Base-by-base conservation (phyloP, 768 basidiomycete species). In the Mycena vitilis region DNA sequence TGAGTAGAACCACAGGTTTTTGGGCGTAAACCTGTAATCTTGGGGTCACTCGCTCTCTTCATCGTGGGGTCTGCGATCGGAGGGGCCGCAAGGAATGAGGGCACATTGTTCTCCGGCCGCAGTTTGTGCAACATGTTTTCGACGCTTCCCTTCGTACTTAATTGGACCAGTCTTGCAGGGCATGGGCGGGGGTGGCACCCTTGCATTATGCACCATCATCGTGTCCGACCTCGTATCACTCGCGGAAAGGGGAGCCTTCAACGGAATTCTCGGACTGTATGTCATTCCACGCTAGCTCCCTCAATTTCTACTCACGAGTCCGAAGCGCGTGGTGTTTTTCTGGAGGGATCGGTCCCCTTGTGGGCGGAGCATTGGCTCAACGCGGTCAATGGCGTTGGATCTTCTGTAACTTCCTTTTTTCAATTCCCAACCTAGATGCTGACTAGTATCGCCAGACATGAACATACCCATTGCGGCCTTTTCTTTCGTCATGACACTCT, bases 321-420 rank as follows among this genome's bases (percentile, higher is more conserved):
- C 30, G 30, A 30, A 78, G 79, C 10, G 69, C 72, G 3, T 83
- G 79, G 78, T 73, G 75, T 45, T 40, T 83, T 12, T 78, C 79
- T 2, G 51, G 70, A 5, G 74, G 66, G 5, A 63, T 79, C 7
- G 79, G 77, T 8, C 81, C 82, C 18, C 61, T 81, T 1, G 69
- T 83, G 5, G 80, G 78, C 13, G 81, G 81, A 0, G 75, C 75
- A 30, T 69, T 82, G 12, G 75, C 79, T 10, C 60, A 72, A 5
- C 56, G 55, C 8, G 77, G 77, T 1, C 70, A 76, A 44, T 82
- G 81, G 82, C 73, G 81, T n/a, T 83, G 82, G 82, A 66, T 83
- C 10, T 83, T 83, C 71, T 83, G 80, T 81, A 40, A 42, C 40
- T 57, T 1, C 22, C 40, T 4, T 10, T 2, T 40, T 20, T 22